These are phyloP conservation scores for Didymella arachidicola DNA, from an alignment of 2,329 filamentous ascomycete species.

Conservation along the genomic window DNA sequence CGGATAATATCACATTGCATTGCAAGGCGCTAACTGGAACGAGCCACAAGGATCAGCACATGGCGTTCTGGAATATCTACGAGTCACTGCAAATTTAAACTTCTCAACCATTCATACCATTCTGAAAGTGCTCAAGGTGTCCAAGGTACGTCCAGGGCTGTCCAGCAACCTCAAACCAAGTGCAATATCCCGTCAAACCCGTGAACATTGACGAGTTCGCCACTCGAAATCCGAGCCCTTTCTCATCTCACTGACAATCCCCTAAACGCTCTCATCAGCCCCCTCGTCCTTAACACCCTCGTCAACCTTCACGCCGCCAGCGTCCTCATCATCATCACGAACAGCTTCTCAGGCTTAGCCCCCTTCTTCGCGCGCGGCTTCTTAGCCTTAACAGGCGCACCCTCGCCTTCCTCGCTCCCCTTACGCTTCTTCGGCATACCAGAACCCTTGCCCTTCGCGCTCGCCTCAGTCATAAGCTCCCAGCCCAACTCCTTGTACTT, in stretches of 20 bases:
- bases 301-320: neutral
- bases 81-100: constrained; percentile 5
- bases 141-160: too few relatives aligned
- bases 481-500: constrained; percentile 9
- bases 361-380: neutral
- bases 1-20: constrained; percentile 14
- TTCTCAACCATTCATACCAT: neutral
- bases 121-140: too few relatives aligned
- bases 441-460: constrained; percentile 1
- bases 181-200: neutral
- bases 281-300: neutral
- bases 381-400: neutral
- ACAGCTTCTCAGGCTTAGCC: neutral
- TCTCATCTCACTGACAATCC: neutral
- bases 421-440: constrained; percentile 2
- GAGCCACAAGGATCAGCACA: constrained; percentile 11
- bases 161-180: too few relatives aligned
- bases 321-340: neutral
- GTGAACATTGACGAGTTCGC: neutral
- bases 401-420: neutral
- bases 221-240: too few relatives aligned
- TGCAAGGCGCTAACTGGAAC: constrained; percentile 34
- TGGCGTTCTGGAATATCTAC: constrained; percentile 20
- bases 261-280: neutral
- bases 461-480: neutral